phyloP scores from a whole-genome alignment of 1,284 basidiomycete genomes.

The Somion occarium region DNA sequence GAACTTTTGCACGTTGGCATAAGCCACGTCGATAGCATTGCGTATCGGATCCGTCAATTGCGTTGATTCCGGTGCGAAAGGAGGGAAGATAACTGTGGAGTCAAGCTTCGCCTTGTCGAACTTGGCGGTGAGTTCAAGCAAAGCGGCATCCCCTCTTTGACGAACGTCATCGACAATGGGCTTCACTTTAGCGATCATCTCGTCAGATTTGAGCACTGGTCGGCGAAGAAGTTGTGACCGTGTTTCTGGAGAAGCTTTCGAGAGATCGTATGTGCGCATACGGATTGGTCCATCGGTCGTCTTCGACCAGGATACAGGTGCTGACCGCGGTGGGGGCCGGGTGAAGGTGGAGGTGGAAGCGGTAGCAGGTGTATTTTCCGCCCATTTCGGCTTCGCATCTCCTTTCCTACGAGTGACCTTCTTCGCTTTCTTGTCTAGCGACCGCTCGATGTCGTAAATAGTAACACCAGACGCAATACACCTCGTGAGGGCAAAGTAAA shows the following conservation, averaged over 20 bases:
- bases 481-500: conserved; percentile 91
- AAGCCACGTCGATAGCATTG: conserved; percentile 88
- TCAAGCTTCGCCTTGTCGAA: conserved; percentile 80
- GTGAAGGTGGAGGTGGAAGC: conserved; percentile 23
- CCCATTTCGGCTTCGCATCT: conserved; percentile 90
- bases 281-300: conserved; percentile 49
- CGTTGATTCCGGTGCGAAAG: conserved; percentile 58
- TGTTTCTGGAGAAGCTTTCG: conserved; percentile 49
- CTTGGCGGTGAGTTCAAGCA: conserved; percentile 88
- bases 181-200: conserved; percentile 93
- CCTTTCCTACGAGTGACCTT: conserved; percentile 89
- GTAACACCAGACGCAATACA: conserved; percentile 85
- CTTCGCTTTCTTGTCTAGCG: conserved; percentile 82
- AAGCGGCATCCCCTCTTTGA: conserved; percentile 78
- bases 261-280: conserved; percentile 72
- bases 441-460: conserved; percentile 82
- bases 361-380: conserved; percentile 30
- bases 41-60: conserved; percentile 61
- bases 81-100: conserved; percentile 63
- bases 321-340: conserved; percentile 24
- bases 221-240: conserved; percentile 75
- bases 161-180: conserved; percentile 93
- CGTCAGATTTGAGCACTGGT: conserved; percentile 88
- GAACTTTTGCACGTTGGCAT: conserved; percentile 89
- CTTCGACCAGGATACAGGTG: conserved; percentile 19